phyloP scores from a whole-genome alignment of 345 rosid species.

The Tarenaya hassleriana region DNA sequence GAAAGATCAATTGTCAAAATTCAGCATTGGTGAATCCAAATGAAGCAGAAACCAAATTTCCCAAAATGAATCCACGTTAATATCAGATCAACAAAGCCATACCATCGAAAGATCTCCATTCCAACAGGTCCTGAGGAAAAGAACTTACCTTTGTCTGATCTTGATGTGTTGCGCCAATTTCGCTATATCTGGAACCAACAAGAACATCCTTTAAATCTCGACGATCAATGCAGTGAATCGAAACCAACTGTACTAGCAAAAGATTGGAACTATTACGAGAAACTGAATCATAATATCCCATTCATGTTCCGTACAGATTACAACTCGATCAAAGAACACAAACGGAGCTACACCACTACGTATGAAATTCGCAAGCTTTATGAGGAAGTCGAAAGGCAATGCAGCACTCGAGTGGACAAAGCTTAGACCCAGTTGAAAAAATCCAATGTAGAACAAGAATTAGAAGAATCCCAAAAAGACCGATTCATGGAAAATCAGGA shows the following conservation, averaged over 20 bases:
- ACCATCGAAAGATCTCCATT: neutral
- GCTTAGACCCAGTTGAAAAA: slow-evolving; percentile 2
- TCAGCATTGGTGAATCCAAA: slow-evolving; percentile 15
- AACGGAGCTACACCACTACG: no score
- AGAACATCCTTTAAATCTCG: no score
- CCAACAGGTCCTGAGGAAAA: slow-evolving; percentile 3
- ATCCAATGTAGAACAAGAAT: slow-evolving; percentile 5
- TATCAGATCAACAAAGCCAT: neutral
- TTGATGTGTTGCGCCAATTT: slow-evolving; percentile 72
- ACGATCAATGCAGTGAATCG: slow-evolving; percentile 7
- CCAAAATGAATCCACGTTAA: neutral
- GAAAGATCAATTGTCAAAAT: neutral
- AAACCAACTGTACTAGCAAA: no score
- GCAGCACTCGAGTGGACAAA: neutral
- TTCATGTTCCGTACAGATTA: no score
- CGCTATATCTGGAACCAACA: slow-evolving; percentile 50
- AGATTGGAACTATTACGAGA: neutral
- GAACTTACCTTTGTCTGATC: slow-evolving; percentile 82
- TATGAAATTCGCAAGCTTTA: no score
- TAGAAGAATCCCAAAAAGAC: slow-evolving; percentile 1
- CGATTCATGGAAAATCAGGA: slow-evolving; percentile 4
- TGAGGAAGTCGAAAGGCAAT: no score
- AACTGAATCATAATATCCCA: no score
- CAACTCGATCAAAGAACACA: no score
- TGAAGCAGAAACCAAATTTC: neutral